A percentile compares a stretch with the other conserved stretches of the same genome.
These are phyloP conservation scores for Polychaeton citri DNA, from an alignment of 2,329 filamentous ascomycete genomes.

Conservation along the genomic window DNA sequence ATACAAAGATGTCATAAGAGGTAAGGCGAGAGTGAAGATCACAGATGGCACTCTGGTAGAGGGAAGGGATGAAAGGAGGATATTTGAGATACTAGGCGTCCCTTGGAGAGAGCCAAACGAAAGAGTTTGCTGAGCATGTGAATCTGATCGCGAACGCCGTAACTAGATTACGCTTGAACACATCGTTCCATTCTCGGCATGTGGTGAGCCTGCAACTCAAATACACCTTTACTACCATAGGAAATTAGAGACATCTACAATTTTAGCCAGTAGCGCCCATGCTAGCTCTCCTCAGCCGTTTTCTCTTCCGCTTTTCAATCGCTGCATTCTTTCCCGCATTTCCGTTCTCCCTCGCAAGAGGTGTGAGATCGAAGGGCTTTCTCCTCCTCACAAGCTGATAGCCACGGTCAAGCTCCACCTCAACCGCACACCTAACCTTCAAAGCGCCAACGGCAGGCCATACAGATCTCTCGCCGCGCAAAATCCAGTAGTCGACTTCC, in stretches of 20 bases:
- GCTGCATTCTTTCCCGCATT: neutral
- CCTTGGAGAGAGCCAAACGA: constrained; percentile 69
- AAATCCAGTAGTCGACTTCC: constrained; percentile 72
- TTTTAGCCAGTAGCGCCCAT: too few relatives aligned
- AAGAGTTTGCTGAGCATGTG: constrained; percentile 54
- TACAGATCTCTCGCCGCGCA: constrained; percentile 70
- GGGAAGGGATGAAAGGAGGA: constrained; percentile 59
- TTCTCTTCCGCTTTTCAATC: neutral
- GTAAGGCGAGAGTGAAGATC: constrained; percentile 43
- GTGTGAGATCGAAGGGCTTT: constrained; percentile 21
- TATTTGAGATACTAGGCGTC: constrained; percentile 73
- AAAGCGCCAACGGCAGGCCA: constrained; percentile 82
- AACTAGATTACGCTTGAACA: too few relatives aligned
- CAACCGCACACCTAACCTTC: constrained; percentile 68
- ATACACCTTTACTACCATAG: too few relatives aligned
- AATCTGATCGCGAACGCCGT: too few relatives aligned
- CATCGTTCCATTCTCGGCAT: too few relatives aligned
- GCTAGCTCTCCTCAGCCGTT: neutral
- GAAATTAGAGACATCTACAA: too few relatives aligned
- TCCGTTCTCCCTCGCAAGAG: neutral
- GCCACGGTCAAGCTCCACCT: constrained; percentile 74
- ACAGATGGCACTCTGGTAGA: constrained; percentile 61
- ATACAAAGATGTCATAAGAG: constrained; percentile 56
- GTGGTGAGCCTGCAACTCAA: too few relatives aligned
- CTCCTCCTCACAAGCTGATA: constrained; percentile 63